Percentiles rank a stretch among this genome's conserved stretches.
Evolutionary conservation across 2,329 filamentous ascomycete species (phyloP).

Genomic region (Botrytis fabae): DNA sequence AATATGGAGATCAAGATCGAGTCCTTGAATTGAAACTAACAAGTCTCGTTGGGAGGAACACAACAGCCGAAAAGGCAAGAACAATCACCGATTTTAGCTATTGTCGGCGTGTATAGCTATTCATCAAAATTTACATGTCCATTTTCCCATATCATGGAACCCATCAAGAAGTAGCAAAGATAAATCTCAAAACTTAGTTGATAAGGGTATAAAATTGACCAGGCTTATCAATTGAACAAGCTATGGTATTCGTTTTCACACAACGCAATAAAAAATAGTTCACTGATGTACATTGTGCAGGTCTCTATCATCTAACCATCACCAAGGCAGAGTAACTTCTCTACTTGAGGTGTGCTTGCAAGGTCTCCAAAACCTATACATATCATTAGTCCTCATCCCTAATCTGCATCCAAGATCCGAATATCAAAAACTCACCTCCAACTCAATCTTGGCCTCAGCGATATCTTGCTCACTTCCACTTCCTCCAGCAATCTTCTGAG

Average conservation of each 20-base stretch:
- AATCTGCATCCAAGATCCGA: neutral
- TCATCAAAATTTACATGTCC: neutral
- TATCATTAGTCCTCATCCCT: conserved; percentile 42
- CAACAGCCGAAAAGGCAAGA: conserved; percentile 18
- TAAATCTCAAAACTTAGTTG: neutral
- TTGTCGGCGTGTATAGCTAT: neutral
- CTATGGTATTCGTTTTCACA: conserved; percentile 27
- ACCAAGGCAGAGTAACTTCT: conserved; percentile 31
- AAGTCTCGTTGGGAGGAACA: neutral
- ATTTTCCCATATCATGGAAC: neutral
- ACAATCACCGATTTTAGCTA: conserved; percentile 11
- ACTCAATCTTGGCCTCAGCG: conserved; percentile 97
- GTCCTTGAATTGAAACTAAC: neutral
- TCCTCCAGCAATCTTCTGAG: conserved; percentile 90
- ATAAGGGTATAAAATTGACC: conserved; percentile 10
- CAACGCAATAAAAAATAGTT: conserved; percentile 36
- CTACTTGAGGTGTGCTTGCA: conserved; percentile 80
- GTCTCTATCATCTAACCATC: conserved; percentile 36
- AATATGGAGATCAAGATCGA: neutral
- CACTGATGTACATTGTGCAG: conserved; percentile 40
- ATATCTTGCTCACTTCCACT: conserved; percentile 94
- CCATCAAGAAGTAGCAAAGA: neutral
- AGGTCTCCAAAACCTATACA: conserved; percentile 74
- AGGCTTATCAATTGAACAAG: neutral
- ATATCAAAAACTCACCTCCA: conserved; percentile 68